Conservation (phyloP, 257 asterid species). For the Ajuga chamaepitys region DNA sequence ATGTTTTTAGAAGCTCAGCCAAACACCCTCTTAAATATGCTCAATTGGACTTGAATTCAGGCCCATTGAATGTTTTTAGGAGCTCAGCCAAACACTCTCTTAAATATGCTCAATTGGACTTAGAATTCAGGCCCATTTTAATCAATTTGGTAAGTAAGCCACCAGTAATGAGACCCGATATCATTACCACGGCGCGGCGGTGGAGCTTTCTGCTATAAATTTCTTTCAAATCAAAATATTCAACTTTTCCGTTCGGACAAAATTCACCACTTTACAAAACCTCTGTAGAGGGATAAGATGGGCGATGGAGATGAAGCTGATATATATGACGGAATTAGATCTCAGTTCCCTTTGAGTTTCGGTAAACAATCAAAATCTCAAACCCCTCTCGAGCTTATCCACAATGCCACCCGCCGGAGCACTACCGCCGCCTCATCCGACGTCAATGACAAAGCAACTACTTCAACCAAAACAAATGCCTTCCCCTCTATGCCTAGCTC, state of each 20-base stretch:
- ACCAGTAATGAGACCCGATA: too few relatives aligned
- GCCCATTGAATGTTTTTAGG: too few relatives aligned
- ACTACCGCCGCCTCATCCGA: constrained; percentile 14
- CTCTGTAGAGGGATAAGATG: constrained; percentile 22
- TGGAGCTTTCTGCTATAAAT: constrained; percentile 4
- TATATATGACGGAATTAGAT: constrained; percentile 63
- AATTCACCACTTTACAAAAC: background rate
- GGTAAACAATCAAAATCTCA: constrained; percentile 77
- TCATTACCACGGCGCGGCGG: background rate
- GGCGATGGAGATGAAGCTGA: constrained; percentile 59
- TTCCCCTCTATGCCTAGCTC: constrained; percentile 48
- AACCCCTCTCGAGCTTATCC: constrained; percentile 56
- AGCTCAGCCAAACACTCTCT: too few relatives aligned
- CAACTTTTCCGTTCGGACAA: background rate
- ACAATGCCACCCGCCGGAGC: constrained; percentile 77
- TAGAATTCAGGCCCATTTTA: background rate
- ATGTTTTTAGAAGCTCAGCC: too few relatives aligned
- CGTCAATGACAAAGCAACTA: constrained; percentile 17
- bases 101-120: too few relatives aligned
- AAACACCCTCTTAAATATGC: too few relatives aligned
- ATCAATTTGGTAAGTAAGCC: too few relatives aligned
- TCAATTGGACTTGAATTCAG: too few relatives aligned
- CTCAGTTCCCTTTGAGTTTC: constrained; percentile 67
- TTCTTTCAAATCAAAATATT: constrained; percentile 4
- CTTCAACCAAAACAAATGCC: constrained; percentile 6